These are phyloP conservation scores for Triadica sebifera DNA, from an alignment of 345 rosid species.

Conservation along the genomic window DNA sequence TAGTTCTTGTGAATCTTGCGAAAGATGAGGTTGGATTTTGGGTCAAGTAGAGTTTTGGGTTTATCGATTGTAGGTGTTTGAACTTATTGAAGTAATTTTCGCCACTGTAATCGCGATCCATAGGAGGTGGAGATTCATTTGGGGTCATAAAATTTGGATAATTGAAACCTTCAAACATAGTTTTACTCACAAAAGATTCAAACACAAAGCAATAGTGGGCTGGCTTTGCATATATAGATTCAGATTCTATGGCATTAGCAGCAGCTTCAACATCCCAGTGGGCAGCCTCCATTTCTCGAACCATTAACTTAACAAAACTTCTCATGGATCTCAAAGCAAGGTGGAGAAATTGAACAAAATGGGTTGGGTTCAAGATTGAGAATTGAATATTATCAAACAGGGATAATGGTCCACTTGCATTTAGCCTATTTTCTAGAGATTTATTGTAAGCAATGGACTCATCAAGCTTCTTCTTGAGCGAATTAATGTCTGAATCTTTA, in stretches of 20 bases:
- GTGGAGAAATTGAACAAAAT: conserved; percentile 57
- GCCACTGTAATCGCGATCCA: conserved; percentile 1
- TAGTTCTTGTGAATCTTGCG: conserved; percentile 50
- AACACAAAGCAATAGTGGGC: conserved; percentile 59
- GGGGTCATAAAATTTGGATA: conserved; percentile 38
- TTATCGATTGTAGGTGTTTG: conserved; percentile 44
- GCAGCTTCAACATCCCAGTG: conserved; percentile 84
- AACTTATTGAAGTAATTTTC: conserved; percentile 45
- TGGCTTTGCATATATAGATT: conserved; percentile 36
- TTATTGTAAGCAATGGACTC: conserved; percentile 41
- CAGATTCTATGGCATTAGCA: conserved; percentile 53
- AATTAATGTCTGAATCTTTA: conserved; percentile 42
- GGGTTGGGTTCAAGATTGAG: conserved; percentile 38
- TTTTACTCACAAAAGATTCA: conserved; percentile 68
- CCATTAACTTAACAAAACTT: conserved; percentile 61
- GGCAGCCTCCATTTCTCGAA: conserved; percentile 76
- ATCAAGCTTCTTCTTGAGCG: conserved; percentile 37
- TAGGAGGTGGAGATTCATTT: conserved; percentile 6
- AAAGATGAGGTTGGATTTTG: conserved; percentile 56
- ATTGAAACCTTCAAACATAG: conserved; percentile 65
- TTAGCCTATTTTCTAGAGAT: conserved; percentile 59
- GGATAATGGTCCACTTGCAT: conserved; percentile 58
- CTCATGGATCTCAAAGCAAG: conserved; percentile 55
- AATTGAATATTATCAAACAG: conserved; percentile 49
- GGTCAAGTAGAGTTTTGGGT: conserved; percentile 44